Base-by-base conservation (phyloP, 1,139 yeast species). In the Sugiyamaella pinicola region DNA sequence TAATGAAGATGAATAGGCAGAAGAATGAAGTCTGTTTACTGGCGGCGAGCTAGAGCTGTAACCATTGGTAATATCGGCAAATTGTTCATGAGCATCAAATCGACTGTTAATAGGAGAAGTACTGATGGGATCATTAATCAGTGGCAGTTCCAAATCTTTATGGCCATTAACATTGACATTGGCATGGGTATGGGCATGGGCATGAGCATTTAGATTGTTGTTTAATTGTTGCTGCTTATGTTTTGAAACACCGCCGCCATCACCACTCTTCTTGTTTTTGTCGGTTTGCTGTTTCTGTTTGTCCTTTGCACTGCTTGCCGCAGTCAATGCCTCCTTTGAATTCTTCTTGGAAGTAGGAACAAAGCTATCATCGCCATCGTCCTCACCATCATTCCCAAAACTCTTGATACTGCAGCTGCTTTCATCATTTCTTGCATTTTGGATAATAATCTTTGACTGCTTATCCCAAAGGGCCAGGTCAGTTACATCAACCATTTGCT, bases 11-110 rank as follows among this genome's bases (percentile, higher is more conserved):
- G 46, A 42, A 24, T 39, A 22, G 5, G 12, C 22, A 18, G 46
- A 28, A 17, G 35, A 31, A 15, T 33, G 18, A 15, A 21, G 4
- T 33, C 26, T 22, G 22, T 22, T 28, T 5, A 28, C 12, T 6
- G 15, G 37, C 18, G 37, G 17, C 18, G 37, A 19, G 26, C 35
- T 19, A 26, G 43, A 4, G 24, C 15, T 12, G 31, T 37, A 33
- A 19, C 44, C 49, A 46, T n/a, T 37, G 2, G 44, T 24, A 9
- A 22, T 41, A 5, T 26, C 42, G n/a, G 21, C 44, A 15, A 38
- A 46, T n/a, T 37, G 43, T 21, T 46, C 43, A 15, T 46, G 38
- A 18, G 34, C 48, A 19, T 41, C 45, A 28, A 28, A 41, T 13
- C 35, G n/a, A n/a, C n/a, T n/a, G n/a, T n/a, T n/a, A n/a, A n/a